Base-by-base conservation (phyloP, 257 asterid genomes). In the Nicotiana noctiflora region DNA sequence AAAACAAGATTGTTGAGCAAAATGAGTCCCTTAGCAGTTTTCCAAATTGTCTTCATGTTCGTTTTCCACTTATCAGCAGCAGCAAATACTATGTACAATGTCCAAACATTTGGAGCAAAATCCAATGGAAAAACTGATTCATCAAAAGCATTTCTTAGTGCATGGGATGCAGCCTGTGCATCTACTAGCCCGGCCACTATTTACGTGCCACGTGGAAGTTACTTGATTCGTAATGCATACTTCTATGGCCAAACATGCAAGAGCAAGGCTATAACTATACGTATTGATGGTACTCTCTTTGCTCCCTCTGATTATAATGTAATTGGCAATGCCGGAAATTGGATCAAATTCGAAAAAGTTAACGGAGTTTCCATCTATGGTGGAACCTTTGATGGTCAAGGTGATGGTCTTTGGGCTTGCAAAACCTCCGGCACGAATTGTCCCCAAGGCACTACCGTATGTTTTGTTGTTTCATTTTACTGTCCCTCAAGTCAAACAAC, bases 301-400 rank as follows among this genome's bases (percentile, higher is more conserved):
- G 76, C 76, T 67, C 76, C 55, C 0, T n/a, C 31, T 67, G 53
- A 67, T 67, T 67, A 67, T 67, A 67, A 34, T 67, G 76, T 67
- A 8, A 67, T 67, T 67, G 76, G 76, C 9, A 66, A 67, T 34
- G 29, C 13, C 0, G 76, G 76, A 67, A 67, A 10, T 34, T 67
- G 76, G 76, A 67, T 67, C 2, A 67, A 21, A 1, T 67, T 67
- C 25, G 76, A 67, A 9, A 34, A 37, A 0, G 76, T 37, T 0
- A 37, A 2, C 0, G 0, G 18, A 34, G 76, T 67, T 67, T 67
- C 76, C 40, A 67, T 67, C 29, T 34, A 18, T 67, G 76, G 76
- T 34, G 76, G 76, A 67, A 67, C 15, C 1, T 67, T 67, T 67
- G 76, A 67, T 37, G 76, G 76, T 1, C 76, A 34, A 34, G 76